phyloP scores from a whole-genome alignment of 2,329 filamentous ascomycete genomes.

The Neofusicoccum kwambonambiense region DNA sequence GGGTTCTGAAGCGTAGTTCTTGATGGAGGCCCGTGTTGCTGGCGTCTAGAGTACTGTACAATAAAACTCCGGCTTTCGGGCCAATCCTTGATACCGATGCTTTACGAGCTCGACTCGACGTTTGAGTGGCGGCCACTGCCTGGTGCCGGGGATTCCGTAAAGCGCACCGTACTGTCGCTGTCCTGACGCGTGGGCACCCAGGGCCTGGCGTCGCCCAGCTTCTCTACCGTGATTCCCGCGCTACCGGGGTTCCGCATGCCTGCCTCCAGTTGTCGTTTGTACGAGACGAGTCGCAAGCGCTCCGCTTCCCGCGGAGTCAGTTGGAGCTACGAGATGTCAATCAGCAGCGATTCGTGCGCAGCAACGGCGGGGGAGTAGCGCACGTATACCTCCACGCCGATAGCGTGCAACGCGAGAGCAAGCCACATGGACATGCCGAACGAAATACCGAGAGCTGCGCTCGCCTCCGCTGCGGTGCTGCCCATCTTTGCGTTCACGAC shows the following conservation, averaged over 20 bases:
- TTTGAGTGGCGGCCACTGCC: too few relatives aligned
- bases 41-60: too few relatives aligned
- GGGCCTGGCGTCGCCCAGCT: conserved; percentile 29
- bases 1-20: too few relatives aligned
- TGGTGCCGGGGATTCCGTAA: too few relatives aligned
- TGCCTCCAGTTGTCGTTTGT: conserved; percentile 55
- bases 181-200: conserved; percentile 19
- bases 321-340: background rate
- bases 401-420: conserved; percentile 50
- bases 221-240: conserved; percentile 28
- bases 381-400: conserved; percentile 41
- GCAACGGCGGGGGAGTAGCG: background rate
- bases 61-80: too few relatives aligned
- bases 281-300: conserved; percentile 54
- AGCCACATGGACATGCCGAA: conserved; percentile 58
- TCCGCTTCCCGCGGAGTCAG: conserved; percentile 54
- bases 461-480: conserved; percentile 32
- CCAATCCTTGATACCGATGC: too few relatives aligned
- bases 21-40: too few relatives aligned
- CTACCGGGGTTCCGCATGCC: conserved; percentile 47
- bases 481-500: conserved; percentile 29
- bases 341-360: too few relatives aligned
- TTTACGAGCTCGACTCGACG: too few relatives aligned
- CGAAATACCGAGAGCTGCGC: conserved; percentile 45
- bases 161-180: too few relatives aligned